Conservation (phyloP, 768 basidiomycete genomes). For the Tylopilus plumbeoviolaceoides region DNA sequence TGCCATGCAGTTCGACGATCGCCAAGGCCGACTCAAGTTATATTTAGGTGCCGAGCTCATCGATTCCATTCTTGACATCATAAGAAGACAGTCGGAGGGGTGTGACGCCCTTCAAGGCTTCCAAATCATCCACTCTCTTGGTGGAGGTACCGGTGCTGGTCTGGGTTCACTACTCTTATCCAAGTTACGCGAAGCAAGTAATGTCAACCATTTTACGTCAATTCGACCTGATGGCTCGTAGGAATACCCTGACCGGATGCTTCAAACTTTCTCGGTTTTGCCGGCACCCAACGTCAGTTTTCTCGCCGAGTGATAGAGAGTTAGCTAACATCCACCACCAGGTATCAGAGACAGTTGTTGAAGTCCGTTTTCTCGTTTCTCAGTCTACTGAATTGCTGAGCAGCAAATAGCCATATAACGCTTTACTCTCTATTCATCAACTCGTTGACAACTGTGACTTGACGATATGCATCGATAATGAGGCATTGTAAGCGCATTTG, state of each 20-base stretch:
- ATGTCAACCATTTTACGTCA: neutral
- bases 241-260: slow-evolving; percentile 51
- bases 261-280: slow-evolving; percentile 51
- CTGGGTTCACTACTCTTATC: slow-evolving; percentile 76
- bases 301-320: neutral
- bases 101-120: slow-evolving; percentile 91
- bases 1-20: slow-evolving; percentile 2
- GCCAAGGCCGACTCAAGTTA: neutral
- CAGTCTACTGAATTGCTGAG: slow-evolving; percentile 6
- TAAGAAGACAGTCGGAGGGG: slow-evolving; percentile 74
- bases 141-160: slow-evolving; percentile 88
- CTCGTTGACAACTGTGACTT: slow-evolving; percentile 86
- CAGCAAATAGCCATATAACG: slow-evolving; percentile 65
- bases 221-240: slow-evolving; percentile 31
- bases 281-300: slow-evolving; percentile 52
- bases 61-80: slow-evolving; percentile 77
- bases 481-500: slow-evolving; percentile 58
- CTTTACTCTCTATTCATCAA: slow-evolving; percentile 80
- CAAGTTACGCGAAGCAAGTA: slow-evolving; percentile 72
- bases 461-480: slow-evolving; percentile 83
- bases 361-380: slow-evolving; percentile 34
- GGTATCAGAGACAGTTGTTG: slow-evolving; percentile 50
- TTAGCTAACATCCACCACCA: slow-evolving; percentile 15
- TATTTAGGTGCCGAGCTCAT: slow-evolving; percentile 81
- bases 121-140: slow-evolving; percentile 84